phyloP scores from a whole-genome alignment of 2,329 filamentous ascomycete genomes.

The Diaporthe sp. region DNA sequence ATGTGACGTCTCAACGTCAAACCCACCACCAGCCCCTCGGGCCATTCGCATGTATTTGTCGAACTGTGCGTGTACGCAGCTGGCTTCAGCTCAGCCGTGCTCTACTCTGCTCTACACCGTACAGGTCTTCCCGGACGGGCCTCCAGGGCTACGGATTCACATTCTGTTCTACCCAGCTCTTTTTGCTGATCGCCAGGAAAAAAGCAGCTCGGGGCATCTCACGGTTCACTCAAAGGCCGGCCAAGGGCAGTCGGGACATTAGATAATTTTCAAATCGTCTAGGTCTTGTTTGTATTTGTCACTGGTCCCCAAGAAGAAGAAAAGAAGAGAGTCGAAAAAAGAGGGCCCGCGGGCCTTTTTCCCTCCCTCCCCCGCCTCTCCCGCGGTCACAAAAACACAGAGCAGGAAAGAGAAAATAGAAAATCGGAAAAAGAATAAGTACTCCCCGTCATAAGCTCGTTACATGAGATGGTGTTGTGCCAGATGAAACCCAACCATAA shows the following conservation, averaged over 20 bases:
- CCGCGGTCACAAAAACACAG: conserved; percentile 24
- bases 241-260: not conserved
- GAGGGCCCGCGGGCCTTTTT: conserved; percentile 38
- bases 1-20: conserved; percentile 3
- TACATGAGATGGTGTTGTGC: conserved; percentile 33
- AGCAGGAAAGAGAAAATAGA: not conserved
- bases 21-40: too few species aligned
- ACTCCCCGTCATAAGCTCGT: conserved; percentile 39
- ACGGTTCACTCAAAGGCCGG: not conserved
- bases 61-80: not conserved
- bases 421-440: not conserved
- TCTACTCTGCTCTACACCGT: not conserved
- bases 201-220: not conserved
- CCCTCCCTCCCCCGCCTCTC: conserved; percentile 4
- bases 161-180: not conserved
- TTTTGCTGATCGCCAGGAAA: not conserved
- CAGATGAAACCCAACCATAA: conserved; percentile 9
- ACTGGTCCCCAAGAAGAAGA: conserved; percentile 28
- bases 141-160: not conserved
- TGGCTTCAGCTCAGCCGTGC: not conserved
- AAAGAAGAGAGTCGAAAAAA: conserved; percentile 35
- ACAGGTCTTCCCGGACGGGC: not conserved
- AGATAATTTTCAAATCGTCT: conserved; percentile 38
- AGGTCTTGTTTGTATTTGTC: conserved; percentile 36
- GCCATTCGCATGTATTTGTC: not conserved